Evolutionary conservation across 352 stramenopile species (phyloP), one percentile per base, ranked within the genome.

Genomic region (Globisporangium canariense): DNA sequence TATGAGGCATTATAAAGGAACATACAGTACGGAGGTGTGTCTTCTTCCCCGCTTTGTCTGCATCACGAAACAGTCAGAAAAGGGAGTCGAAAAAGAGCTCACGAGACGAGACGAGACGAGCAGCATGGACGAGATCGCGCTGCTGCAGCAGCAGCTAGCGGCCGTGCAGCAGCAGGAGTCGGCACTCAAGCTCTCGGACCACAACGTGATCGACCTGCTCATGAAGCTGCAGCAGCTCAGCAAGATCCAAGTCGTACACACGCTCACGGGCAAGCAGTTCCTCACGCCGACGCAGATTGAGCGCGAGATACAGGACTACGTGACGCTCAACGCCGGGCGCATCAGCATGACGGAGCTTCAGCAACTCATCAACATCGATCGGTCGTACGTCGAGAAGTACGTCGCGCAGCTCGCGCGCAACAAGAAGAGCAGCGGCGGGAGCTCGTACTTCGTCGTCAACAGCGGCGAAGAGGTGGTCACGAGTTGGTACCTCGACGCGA

Each of bases 201-300:
- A 90, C 75, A 91, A 94, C 62, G 71, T 93, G 14, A 78, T 94
- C 60, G 86, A 94, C 57, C 66, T 94, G 45, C 70, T 94, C 50
- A 69, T 77, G 20, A 93, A 92, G 75, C 71, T 94, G 20, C 81
- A 93, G 71, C 70, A 82, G 64, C 69, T 90, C 22, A 74, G 79
- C 45, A 90, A 91, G 74, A 73, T 94, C 57, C 77, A 90, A 58
- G 72, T 94, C 57, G 75, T 93, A 60, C 86, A 90, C 76, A 93
- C 86, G 67, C 76, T 86, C 69, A 83, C 83, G 51, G 86, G 81
- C 50, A 94, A 91, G 69, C 77, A 93, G 66, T 83, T 94, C 57
- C 67, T 96, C 60, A 96, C 87, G 58, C 81, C 83, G 6, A 32
- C 60, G 49, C 85, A 91, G 66, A 55, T 96, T 47, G 74, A 90